Base-by-base conservation (phyloP, 208 protist species). In the Wallacemonas sp. region DNA sequence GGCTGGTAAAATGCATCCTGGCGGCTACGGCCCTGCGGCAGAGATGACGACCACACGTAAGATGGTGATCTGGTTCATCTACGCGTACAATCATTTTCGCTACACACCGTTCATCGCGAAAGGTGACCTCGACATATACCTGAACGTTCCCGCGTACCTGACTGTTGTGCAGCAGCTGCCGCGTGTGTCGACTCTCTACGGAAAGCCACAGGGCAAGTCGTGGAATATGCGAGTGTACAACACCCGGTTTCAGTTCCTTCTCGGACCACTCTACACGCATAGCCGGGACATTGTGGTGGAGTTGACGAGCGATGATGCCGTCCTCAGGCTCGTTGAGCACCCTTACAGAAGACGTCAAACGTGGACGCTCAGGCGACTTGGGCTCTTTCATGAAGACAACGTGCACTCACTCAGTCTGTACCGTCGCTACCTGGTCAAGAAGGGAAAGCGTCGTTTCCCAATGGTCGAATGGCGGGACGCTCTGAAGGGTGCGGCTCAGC, bases 71-170 rank as follows among this genome's bases (percentile, higher is more conserved):
- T 47, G 41, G 41, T 47, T 47, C n/a, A 9, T 9, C n/a, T 47
- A 47, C 41, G 41, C 41, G 17, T 47, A 47, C n/a, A 47, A 14
- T n/a, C 41, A 47, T 21, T 47, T 47, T 21, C 41, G 41, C n/a
- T 47, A 47, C 41, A 47, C 41, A 14, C 41, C 41, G 17, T 47
- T 47, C 16, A 4, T 47, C 11, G 41, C 41, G 16, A 47, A 47
- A n/a, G 41, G 16, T 6, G 41, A 47, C 16, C 41, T 47, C 16
- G n/a, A n/a, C n/a, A n/a, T n/a, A n/a, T 55, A 55, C 47, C 23
- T 55, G 21, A 55, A 55, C 47, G 23, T 55, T 6, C 47, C 47
- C 23, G 47, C 47, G 9, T 55, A 55, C 47, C 47, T 55, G 24
- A 55, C 21, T 9, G 17, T 55, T 24, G 21, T 55, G 24, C 47